Evolutionary conservation across 768 basidiomycete species (phyloP).

Genomic region (Infundibulicybe gibba): DNA sequence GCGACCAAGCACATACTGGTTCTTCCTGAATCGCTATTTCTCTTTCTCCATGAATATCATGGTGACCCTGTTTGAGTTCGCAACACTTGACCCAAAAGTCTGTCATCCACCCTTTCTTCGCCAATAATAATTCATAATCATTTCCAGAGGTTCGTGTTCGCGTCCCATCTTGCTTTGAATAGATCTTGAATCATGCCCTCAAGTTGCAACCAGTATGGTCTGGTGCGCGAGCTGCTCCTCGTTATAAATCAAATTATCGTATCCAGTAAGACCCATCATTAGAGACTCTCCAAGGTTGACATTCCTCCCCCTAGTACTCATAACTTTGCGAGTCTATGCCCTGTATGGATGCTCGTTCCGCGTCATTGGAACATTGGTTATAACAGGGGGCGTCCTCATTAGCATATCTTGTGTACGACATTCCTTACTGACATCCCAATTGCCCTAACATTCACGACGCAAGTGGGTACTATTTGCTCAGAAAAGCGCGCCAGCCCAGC

Average conservation of each 20-base stretch:
- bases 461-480: constrained; percentile 45
- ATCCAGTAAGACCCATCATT: constrained; percentile 28
- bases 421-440: constrained; percentile 4
- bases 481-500: constrained; percentile 18
- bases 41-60: constrained; percentile 35
- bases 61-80: constrained; percentile 23
- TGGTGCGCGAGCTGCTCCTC: constrained; percentile 37
- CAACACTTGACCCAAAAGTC: constrained; percentile 18
- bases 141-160: constrained; percentile 10
- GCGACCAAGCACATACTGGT: constrained; percentile 34
- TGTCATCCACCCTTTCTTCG: constrained; percentile 3
- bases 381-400: constrained; percentile 23
- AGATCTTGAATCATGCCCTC: neutral
- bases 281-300: no score
- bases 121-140: neutral
- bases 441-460: neutral
- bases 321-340: constrained; percentile 47
- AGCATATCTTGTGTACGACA: constrained; percentile 30
- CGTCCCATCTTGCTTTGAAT: neutral
- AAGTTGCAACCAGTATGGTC: constrained; percentile 36
- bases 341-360: constrained; percentile 40
- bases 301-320: constrained; percentile 25
- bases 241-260: constrained; percentile 42
- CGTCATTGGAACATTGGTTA: constrained; percentile 32
- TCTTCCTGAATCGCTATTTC: constrained; percentile 48